phyloP scores from a whole-genome alignment of 116 monocot species.

The Iris pallida region DNA sequence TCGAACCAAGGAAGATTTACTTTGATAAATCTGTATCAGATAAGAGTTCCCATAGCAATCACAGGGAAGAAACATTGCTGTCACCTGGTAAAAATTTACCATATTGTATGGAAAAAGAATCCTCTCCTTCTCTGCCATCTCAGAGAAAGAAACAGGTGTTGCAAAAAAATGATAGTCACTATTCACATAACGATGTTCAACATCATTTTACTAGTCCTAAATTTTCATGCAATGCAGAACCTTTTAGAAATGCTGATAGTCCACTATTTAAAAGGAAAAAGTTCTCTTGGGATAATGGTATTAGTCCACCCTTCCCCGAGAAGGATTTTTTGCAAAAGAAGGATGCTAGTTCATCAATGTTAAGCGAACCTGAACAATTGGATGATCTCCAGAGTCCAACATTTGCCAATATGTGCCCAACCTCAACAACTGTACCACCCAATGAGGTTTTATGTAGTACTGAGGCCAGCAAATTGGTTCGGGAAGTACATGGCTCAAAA shows the following conservation, averaged over 20 bases:
- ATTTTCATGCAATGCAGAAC: conserved; percentile 7
- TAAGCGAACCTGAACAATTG: conserved; percentile 5
- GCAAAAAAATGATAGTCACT: conserved; percentile 11
- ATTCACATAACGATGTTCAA: conserved; percentile 15
- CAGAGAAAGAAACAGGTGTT: conserved; percentile 15
- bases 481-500: conserved; percentile 12
- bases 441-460: conserved; percentile 22
- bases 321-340: conserved; percentile 11
- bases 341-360: conserved; percentile 7
- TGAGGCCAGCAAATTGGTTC: not conserved
- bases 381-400: conserved; percentile 63
- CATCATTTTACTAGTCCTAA: conserved; percentile 14
- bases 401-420: conserved; percentile 41
- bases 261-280: conserved; percentile 14
- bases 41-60: conserved; percentile 21
- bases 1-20: conserved; percentile 32
- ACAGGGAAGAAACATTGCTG: conserved; percentile 14
- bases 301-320: conserved; percentile 16
- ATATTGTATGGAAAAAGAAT: conserved; percentile 8
- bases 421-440: conserved; percentile 16
- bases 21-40: conserved; percentile 25
- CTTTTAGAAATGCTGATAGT: conserved; percentile 14
- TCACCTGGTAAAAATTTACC: conserved; percentile 9
- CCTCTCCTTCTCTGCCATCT: conserved; percentile 21
- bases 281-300: conserved; percentile 9